A percentile compares a stretch with the other conserved stretches of the same genome.
phyloP scores from a whole-genome alignment of 768 basidiomycete species.

The Calocybe cyanea region DNA sequence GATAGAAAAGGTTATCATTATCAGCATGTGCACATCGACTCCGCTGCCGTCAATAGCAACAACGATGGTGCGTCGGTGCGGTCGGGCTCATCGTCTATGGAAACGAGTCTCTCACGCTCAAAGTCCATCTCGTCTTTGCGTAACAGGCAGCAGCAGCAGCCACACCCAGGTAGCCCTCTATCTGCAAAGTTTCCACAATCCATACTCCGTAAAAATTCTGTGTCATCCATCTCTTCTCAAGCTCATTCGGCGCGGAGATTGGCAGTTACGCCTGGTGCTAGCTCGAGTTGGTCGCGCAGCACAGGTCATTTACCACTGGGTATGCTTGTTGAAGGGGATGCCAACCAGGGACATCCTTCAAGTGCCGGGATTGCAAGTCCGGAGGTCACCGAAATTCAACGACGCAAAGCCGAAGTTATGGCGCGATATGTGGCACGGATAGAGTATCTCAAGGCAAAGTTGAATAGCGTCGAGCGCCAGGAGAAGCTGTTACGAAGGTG shows the following conservation, averaged over 20 bases:
- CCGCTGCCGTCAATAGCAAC: constrained; percentile 15
- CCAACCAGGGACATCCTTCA: constrained; percentile 19
- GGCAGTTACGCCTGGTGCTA: constrained; percentile 31
- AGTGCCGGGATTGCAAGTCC: constrained; percentile 25
- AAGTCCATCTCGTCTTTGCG: constrained; percentile 32
- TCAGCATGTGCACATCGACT: constrained; percentile 10
- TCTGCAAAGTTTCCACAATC: constrained; percentile 25
- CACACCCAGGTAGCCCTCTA: constrained; percentile 25
- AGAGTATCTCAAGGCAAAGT: constrained; percentile 69
- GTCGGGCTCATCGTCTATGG: constrained; percentile 39
- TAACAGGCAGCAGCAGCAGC: constrained; percentile 22
- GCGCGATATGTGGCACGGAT: constrained; percentile 66
- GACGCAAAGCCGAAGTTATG: constrained; percentile 61
- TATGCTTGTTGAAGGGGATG: constrained; percentile 17
- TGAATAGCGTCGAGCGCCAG: constrained; percentile 72
- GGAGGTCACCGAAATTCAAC: constrained; percentile 61
- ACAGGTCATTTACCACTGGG: constrained; percentile 38
- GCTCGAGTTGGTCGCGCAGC: constrained; percentile 34
- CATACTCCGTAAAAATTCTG: constrained; percentile 41
- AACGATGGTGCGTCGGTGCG: constrained; percentile 39
- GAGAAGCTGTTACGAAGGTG: constrained; percentile 39
- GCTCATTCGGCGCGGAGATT: constrained; percentile 17
- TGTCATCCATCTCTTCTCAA: constrained; percentile 56
- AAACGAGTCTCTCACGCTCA: constrained; percentile 38
- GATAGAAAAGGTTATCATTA: constrained; percentile 9